Evolutionary conservation across 208 protist species (phyloP), one percentile per base, ranked within the genome.

Genomic region (Strigomonas galati): DNA sequence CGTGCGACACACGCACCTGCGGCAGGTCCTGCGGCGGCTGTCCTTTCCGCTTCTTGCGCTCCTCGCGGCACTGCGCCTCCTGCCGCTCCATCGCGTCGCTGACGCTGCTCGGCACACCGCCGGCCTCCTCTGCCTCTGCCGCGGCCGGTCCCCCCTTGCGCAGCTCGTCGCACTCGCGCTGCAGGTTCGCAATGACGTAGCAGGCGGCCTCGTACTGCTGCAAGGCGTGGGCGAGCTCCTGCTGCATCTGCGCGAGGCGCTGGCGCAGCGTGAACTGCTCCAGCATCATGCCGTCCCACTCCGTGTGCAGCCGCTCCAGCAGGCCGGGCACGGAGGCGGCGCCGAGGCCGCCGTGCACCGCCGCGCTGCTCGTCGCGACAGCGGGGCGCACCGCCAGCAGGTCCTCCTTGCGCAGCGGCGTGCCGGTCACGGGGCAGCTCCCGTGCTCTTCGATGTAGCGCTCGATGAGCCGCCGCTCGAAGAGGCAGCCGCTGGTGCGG

Each of bases 171-270:
- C 79, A 55, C 58, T 95, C 85, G 46, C 85, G 82, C 30, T 91
- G 93, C 24, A 99, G 79, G 51, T 90, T 87, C 2, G 98, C 98
- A 62, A 99, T 99, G 23, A 99, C 98, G 21, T 97, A 81, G 76
- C 97, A 99, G 2, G 98, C 97, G 32, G 98, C 98, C 74, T 99
- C 98, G 75, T 99, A 97, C 85, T 99, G 97, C 71, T 99, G 99
- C 58, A 99, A 76, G 6, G 98, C 85, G 74, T 99, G 96, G 6
- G 97, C 85, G 7, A 99, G 90, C 77, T 99, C 97, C 72, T 98
- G 89, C 69, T 97, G 83, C 57, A 85, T 82, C 54, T 86, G 77
- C 10, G 91, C 80, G 24, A 98, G 79, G 55, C 97, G 86, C 76
- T 99, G 84, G 28, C 98, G 97, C 48, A 99, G 76, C 30, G 78